Base-by-base conservation (phyloP, 2,329 filamentous ascomycete genomes). In the Trichocomaceae sp. region DNA sequence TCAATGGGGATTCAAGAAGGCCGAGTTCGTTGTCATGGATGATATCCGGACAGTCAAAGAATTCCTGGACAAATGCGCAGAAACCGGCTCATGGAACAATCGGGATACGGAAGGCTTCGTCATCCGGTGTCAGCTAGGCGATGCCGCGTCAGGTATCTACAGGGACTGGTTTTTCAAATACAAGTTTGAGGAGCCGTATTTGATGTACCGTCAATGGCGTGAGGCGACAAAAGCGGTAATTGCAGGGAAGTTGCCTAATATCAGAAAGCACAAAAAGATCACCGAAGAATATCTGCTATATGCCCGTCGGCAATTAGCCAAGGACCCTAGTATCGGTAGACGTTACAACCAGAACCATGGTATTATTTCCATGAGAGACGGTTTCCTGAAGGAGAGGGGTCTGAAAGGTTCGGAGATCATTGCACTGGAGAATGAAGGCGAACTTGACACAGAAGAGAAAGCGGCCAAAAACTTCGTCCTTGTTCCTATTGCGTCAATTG, bases 151-250 rank as follows among this genome's bases (percentile, higher is more conserved):
- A 13, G 70, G 69, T 1, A 80, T 82, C 0, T 93, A 85, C 69
- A 75, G 82, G n/a, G 91, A 99, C 69, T 99, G 93, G 93, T 99
- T 99, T 73, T 99, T 99, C 84, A 99, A 99, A 73, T 99, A 91
- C 82, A 99, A 99, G 75, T 99, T 99, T 58, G 93, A 99, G 67
- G 93, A 99, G 74, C 93, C 93, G 0, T 99, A 99, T 68, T 77
- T 99, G 58, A 95, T 99, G 90, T 99, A 97, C 73, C 85, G 93
- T 22, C 93, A 99, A 75, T 99, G 93, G 93, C 85, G 93, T 59
- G 93, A 99, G 74, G 95, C 88, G 68, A 99, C 93, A 42, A 97
- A 96, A 70, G 82, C 88, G 5, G 73, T 97, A 55, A 96, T 99
- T 61, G 66, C 79, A 1, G 87, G 87, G 13, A 87, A 83, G 62